A percentile compares a stretch with the other conserved stretches of the same genome.
phyloP scores from a whole-genome alignment of 2,329 filamentous ascomycete species.

The Colletotrichum higginsianum region DNA sequence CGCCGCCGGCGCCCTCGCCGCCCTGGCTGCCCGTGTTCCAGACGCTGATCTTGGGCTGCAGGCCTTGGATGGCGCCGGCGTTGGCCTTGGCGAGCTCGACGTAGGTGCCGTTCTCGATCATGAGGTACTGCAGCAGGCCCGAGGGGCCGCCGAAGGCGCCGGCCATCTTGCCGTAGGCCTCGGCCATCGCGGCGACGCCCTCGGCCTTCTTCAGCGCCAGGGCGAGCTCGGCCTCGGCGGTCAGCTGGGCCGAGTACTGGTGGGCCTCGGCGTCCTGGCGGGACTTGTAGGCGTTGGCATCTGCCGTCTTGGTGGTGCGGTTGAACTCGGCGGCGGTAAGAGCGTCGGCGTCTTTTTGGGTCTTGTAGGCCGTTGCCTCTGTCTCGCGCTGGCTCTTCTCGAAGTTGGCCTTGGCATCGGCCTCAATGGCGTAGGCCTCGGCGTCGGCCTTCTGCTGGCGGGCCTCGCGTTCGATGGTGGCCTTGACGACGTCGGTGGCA shows the following conservation, averaged over 20 bases:
- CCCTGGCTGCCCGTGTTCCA: conserved; percentile 83
- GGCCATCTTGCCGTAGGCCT: conserved; percentile 82
- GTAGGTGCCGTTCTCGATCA: conserved; percentile 88
- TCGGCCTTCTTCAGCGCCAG: conserved; percentile 81
- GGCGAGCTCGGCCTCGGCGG: conserved; percentile 73
- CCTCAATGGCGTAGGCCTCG: conserved; percentile 74
- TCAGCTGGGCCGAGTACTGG: conserved; percentile 57
- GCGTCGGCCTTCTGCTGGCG: conserved; percentile 79
- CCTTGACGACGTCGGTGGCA: conserved; percentile 84
- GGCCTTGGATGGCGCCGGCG: conserved; percentile 79
- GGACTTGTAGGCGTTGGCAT: conserved; percentile 64
- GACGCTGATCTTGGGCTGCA: conserved; percentile 91
- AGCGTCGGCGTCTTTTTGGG: conserved; percentile 60
- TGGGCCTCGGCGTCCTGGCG: conserved; percentile 59
- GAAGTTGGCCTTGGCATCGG: conserved; percentile 70
- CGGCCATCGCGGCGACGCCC: conserved; percentile 82
- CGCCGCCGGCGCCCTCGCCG: conserved; percentile 56
- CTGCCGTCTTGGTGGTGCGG: conserved; percentile 63
- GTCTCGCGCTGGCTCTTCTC: conserved; percentile 68
- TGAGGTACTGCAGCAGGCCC: conserved; percentile 86
- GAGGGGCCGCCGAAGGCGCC: conserved; percentile 83
- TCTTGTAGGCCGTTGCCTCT: conserved; percentile 67
- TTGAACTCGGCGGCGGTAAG: conserved; percentile 58
- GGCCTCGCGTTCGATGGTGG: conserved; percentile 77
- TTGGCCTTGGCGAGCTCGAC: conserved; percentile 85